phyloP scores from a whole-genome alignment of 768 basidiomycete genomes.

The Kwoniella dejecticola region DNA sequence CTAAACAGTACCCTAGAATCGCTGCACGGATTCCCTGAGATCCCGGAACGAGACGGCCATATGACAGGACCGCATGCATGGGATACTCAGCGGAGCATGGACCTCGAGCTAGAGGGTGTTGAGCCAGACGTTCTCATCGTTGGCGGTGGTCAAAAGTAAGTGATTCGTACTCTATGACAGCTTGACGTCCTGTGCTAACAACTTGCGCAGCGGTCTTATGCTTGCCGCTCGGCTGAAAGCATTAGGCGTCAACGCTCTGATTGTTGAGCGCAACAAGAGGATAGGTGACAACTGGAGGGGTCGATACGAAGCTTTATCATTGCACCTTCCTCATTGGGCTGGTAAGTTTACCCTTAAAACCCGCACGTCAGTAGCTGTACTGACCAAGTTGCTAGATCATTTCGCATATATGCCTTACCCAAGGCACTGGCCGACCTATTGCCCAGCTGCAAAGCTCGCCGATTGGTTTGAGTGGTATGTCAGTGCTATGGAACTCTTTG shows the following conservation, averaged over 20 bases:
- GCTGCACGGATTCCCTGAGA: conserved; percentile 61
- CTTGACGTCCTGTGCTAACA: not conserved
- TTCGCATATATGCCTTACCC: conserved; percentile 58
- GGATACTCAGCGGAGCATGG: conserved; percentile 7
- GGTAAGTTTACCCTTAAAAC: not conserved
- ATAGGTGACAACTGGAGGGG: conserved; percentile 51
- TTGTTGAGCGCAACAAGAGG: conserved; percentile 61
- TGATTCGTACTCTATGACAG: not conserved
- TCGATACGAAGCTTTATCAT: conserved; percentile 67
- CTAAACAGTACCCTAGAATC: conserved; percentile 64
- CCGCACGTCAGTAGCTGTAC: not conserved
- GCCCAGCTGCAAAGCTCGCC: conserved; percentile 49
- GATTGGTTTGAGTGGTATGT: conserved; percentile 50
- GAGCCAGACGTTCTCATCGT: conserved; percentile 26
- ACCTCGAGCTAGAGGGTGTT: conserved; percentile 10
- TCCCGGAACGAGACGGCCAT: conserved; percentile 17
- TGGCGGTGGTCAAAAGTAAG: conserved; percentile 36
- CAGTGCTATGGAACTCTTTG: conserved; percentile 22
- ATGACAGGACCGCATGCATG: conserved; percentile 19
- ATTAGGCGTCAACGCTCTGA: conserved; percentile 62
- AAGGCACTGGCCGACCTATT: conserved; percentile 51
- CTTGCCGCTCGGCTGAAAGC: conserved; percentile 66
- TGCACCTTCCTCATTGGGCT: conserved; percentile 58
- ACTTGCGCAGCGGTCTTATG: conserved; percentile 60
- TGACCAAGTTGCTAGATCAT: conserved; percentile 44